phyloP scores from a whole-genome alignment of 805 yeast genomes.

The Cyberlindnera saturnus region DNA sequence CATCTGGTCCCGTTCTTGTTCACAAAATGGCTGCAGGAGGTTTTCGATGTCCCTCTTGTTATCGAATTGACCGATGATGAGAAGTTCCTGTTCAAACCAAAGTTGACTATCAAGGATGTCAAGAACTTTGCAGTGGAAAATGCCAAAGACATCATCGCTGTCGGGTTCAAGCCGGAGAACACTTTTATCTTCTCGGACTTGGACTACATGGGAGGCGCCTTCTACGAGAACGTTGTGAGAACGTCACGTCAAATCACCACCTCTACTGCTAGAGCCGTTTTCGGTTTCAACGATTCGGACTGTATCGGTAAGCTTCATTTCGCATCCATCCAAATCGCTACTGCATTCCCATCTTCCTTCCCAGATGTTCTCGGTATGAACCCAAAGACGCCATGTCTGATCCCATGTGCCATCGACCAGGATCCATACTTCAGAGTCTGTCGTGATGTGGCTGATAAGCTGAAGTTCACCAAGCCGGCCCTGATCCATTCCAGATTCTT shows the following conservation, averaged over 20 bases:
- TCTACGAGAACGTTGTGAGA: conserved; percentile 91
- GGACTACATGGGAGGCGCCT: conserved; percentile 86
- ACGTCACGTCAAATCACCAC: conserved; percentile 93
- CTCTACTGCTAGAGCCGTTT: conserved; percentile 94
- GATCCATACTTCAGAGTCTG: conserved; percentile 97
- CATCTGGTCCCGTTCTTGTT: conserved; percentile 94
- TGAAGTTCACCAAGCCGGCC: conserved; percentile 86
- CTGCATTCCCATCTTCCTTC: conserved; percentile 93
- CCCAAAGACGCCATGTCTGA: conserved; percentile 87
- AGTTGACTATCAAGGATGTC: conserved; percentile 84
- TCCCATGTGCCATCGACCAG: conserved; percentile 99
- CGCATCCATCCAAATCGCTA: conserved; percentile 93
- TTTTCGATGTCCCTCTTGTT: conserved; percentile 91
- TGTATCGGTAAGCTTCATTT: conserved; percentile 92
- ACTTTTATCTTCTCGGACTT: conserved; percentile 94
- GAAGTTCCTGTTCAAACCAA: conserved; percentile 89
- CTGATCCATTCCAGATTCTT: conserved; percentile 91
- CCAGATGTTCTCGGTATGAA: conserved; percentile 88
- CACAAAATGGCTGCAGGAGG: conserved; percentile 98
- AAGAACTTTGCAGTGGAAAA: conserved; percentile 73
- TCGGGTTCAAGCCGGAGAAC: conserved; percentile 91
- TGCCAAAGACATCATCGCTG: conserved; percentile 88
- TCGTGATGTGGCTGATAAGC: conserved; percentile 93
- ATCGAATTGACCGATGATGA: conserved; percentile 96
- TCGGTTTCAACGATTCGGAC: conserved; percentile 92